Percentiles rank a stretch among this genome's conserved stretches.
These are phyloP conservation scores for Amniculicola lignicola DNA, from an alignment of 495 filamentous ascomycete genomes.

Conservation along the genomic window DNA sequence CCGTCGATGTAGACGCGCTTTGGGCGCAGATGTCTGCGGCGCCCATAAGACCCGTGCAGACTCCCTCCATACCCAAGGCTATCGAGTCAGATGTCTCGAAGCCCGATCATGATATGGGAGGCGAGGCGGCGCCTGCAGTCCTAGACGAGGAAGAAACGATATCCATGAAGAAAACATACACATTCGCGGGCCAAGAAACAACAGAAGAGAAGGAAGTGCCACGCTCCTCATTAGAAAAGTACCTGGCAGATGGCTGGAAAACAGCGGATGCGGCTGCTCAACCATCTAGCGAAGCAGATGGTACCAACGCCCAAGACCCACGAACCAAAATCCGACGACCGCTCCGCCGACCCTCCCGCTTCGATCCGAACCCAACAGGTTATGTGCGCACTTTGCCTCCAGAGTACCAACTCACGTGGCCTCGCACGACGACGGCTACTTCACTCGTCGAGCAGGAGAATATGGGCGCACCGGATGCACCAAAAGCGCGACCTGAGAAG, in stretches of 20 bases:
- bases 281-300: slow-evolving; percentile 30
- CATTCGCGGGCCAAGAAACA: slow-evolving; percentile 83
- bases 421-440: slow-evolving; percentile 44
- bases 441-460: slow-evolving; percentile 41
- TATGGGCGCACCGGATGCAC: slow-evolving; percentile 1
- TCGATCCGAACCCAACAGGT: slow-evolving; percentile 66
- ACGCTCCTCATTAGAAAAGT: slow-evolving; percentile 73
- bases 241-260: slow-evolving; percentile 52
- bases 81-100: not conserved
- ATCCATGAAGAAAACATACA: slow-evolving; percentile 82
- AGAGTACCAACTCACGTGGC: slow-evolving; percentile 36
- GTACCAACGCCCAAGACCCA: not conserved
- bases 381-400: slow-evolving; percentile 39
- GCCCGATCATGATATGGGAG: not conserved
- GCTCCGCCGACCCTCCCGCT: slow-evolving; percentile 68
- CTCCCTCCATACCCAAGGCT: not conserved
- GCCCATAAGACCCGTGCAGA: slow-evolving; percentile 19
- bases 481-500: slow-evolving; percentile 38
- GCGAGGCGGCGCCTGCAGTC: not conserved
- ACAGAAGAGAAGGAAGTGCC: slow-evolving; percentile 79
- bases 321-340: slow-evolving; percentile 56
- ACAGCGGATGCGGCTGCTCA: slow-evolving; percentile 37
- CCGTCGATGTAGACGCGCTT: slow-evolving; percentile 82
- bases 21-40: slow-evolving; percentile 71
- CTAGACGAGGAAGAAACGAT: slow-evolving; percentile 55